Percentiles rank a stretch among this genome's conserved stretches.
Conservation (phyloP, 129 eudicot species). For the Tagetes erecta region DNA sequence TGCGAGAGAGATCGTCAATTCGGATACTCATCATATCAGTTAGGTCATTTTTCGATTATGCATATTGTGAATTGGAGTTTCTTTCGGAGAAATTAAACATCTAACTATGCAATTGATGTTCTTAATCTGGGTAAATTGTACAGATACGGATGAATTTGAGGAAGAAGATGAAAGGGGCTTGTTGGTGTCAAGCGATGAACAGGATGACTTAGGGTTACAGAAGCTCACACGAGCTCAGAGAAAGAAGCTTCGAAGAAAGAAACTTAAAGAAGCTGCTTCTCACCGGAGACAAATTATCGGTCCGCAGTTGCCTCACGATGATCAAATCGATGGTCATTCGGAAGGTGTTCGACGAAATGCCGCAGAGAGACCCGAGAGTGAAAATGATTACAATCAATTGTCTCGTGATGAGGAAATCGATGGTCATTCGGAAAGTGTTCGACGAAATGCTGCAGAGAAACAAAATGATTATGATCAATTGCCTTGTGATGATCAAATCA, state of each 20-base stretch:
- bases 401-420: slow-evolving; percentile 23
- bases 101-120: slow-evolving; percentile 1
- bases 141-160: slow-evolving; percentile 35
- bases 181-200: slow-evolving; percentile 32
- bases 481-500: slow-evolving; percentile 26
- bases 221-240: slow-evolving; percentile 76
- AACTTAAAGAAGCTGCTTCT: slow-evolving; percentile 56
- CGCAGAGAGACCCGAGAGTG: slow-evolving; percentile 25
- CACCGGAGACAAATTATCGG: slow-evolving; percentile 58
- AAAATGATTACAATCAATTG: slow-evolving; percentile 23
- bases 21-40: slow-evolving; percentile 36
- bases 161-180: slow-evolving; percentile 29
- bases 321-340: slow-evolving; percentile 9
- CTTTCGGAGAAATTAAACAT: not conserved
- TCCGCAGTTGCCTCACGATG: slow-evolving; percentile 45
- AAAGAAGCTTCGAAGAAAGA: slow-evolving; percentile 69
- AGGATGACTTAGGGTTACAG: slow-evolving; percentile 25
- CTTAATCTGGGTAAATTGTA: not conserved
- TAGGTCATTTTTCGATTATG: not conserved
- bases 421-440: slow-evolving; percentile 44
- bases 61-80: not conserved
- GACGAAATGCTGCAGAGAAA: slow-evolving; percentile 45
- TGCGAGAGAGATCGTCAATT: slow-evolving; percentile 30
- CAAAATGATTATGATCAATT: slow-evolving; percentile 9
- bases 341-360: slow-evolving; percentile 67